Base-by-base conservation (phyloP, 805 yeast species). In the Zygotorulaspora sp. region DNA sequence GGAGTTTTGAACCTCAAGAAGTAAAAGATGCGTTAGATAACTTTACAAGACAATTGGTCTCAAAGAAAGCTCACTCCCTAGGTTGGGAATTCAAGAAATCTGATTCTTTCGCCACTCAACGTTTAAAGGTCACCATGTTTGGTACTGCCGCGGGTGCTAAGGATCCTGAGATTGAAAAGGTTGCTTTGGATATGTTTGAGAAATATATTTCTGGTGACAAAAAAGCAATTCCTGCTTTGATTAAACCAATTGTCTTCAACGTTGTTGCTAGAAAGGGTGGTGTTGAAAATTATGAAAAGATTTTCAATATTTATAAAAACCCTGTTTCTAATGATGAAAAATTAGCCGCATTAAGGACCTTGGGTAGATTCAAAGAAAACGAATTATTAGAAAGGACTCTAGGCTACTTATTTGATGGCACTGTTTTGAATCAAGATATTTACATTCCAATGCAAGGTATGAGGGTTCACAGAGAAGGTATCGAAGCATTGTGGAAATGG, bases 381-480 rank as follows among this genome's bases (percentile, higher is more conserved):
- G 65, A 67, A 36, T 62, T 80, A 36, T 67, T 77, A 40, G 65
- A 74, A 51, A 76, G 75, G 67, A 75, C 84, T 5, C 65, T 80
- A 19, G 70, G 63, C 3, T 68, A 70, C 54, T 58, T 80, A 46
- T 71, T 80, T 45, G 76, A 79, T 45, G 80, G 81, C 21, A 63
- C 78, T 31, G 67, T 70, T 28, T 68, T 83, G 43, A 75, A 77
- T 49, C 94, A 85, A 67, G 95, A 85, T 59, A 72, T 82, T 38
- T 78, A 78, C 64, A 72, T 78, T 48, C 94, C 95, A 47, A 70
- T 90, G 77, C 75, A 67, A 44, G 89, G 92, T 29, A 66, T 86
- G 67, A 69, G 82, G 52, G 55, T 74, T 11, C 78, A 78, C 52
- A 70, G 65, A 36, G 69, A 66, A 29, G 95, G 96, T 66, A 68